Percentiles rank a stretch among this genome's conserved stretches.
Conservation (phyloP, 2,329 filamentous ascomycete genomes). For the Aspergillus thermomutatus region DNA sequence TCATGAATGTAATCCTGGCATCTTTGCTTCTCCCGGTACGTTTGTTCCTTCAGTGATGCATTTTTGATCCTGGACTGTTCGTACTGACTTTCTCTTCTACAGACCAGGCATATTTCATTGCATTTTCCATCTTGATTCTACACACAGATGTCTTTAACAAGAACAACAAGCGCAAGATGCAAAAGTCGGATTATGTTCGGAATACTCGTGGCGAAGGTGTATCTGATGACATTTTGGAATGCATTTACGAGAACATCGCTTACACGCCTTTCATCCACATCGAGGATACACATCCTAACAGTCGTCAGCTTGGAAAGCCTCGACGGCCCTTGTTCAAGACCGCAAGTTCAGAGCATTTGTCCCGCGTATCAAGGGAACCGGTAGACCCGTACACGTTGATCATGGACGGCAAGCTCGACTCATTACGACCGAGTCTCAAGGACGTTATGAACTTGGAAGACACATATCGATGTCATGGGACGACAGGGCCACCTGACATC, state of each 20-base stretch:
- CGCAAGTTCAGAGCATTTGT: conserved; percentile 60
- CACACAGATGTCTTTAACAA: conserved; percentile 99
- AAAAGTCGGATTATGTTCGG: conserved; percentile 89
- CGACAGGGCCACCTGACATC: conserved; percentile 70
- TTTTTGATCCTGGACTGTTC: background rate
- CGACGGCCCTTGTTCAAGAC: conserved; percentile 69
- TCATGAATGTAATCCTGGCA: conserved; percentile 96
- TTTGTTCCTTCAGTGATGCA: background rate
- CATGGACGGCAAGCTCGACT: conserved; percentile 81
- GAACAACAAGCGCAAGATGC: conserved; percentile 99
- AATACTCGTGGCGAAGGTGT: conserved; percentile 90
- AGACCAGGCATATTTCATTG: conserved; percentile 97
- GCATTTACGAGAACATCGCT: conserved; percentile 97
- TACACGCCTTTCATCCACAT: conserved; percentile 99
- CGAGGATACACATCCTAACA: conserved; percentile 75
- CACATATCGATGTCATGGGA: conserved; percentile 82
- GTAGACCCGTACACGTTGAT: conserved; percentile 95
- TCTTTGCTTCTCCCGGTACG: conserved; percentile 72
- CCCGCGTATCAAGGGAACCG: conserved; percentile 70
- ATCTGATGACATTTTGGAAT: conserved; percentile 88
- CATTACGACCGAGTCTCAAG: conserved; percentile 77
- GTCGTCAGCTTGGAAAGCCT: conserved; percentile 68
- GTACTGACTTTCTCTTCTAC: conserved; percentile 1
- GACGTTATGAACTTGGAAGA: conserved; percentile 93
- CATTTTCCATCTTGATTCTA: conserved; percentile 91